Evolutionary conservation across 2,329 filamentous ascomycete species (phyloP).

Genomic region (Penicillium sp.): DNA sequence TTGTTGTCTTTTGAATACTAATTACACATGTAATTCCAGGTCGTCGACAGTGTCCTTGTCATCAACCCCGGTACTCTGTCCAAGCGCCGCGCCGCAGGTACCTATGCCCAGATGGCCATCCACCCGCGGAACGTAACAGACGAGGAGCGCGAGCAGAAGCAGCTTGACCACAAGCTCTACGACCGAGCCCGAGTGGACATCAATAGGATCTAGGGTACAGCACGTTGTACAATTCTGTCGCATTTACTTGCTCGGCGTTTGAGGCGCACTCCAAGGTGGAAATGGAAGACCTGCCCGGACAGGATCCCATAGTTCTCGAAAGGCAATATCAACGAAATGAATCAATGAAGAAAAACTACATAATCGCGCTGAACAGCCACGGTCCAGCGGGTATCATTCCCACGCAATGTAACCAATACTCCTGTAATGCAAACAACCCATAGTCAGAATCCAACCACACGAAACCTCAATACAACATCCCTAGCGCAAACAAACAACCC

Average conservation of each 20-base stretch:
- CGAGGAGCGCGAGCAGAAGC: conserved; percentile 56
- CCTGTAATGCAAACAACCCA: neutral
- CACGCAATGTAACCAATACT: conserved; percentile 1
- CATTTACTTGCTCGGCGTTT: conserved; percentile 24
- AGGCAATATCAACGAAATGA: conserved; percentile 14
- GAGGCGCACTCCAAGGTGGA: conserved; percentile 7
- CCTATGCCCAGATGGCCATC: conserved; percentile 76
- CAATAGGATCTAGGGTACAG: conserved; percentile 61
- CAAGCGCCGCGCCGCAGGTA: conserved; percentile 80
- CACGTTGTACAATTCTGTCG: conserved; percentile 23
- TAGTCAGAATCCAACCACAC: neutral
- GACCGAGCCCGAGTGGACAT: conserved; percentile 85
- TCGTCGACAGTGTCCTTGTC: conserved; percentile 83
- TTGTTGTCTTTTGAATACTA: neutral
- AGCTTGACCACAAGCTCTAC: conserved; percentile 73
- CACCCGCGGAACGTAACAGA: conserved; percentile 62
- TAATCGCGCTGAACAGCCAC: neutral
- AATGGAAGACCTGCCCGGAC: neutral
- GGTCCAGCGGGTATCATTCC: conserved; percentile 7
- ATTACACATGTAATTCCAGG: conserved; percentile 51
- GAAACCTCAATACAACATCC: neutral
- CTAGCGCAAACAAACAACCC: conserved; percentile 38
- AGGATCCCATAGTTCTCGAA: conserved; percentile 8
- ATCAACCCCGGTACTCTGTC: conserved; percentile 89
- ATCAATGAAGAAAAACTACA: conserved; percentile 12